Percentiles rank a stretch among this genome's conserved stretches.
Conservation (phyloP, 345 rosid genomes). For the Eucalyptus curtisii region DNA sequence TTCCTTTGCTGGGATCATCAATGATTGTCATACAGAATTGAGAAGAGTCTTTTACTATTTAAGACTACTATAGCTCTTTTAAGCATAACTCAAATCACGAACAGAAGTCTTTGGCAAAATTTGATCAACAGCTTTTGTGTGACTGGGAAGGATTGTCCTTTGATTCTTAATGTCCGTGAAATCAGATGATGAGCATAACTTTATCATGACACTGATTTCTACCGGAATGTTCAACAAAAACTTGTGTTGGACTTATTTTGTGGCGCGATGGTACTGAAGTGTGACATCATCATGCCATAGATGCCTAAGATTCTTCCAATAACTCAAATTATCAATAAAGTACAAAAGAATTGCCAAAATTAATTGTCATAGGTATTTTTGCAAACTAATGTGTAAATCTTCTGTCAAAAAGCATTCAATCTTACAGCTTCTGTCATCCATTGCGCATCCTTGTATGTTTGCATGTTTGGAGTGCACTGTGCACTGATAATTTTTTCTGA, state of each 20-base stretch:
- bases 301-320: not conserved
- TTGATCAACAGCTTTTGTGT: not conserved
- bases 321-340: not conserved
- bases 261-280: not conserved
- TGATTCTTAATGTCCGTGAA: not conserved
- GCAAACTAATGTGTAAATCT: not conserved
- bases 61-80: not conserved
- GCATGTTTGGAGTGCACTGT: not conserved
- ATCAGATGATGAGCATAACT: not conserved
- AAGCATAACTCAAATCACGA: not conserved
- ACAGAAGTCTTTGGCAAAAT: not conserved
- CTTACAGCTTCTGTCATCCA: not conserved
- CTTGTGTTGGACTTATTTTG: not conserved
- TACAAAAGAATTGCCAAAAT: not conserved
- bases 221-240: not conserved
- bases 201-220: not conserved
- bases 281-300: not conserved
- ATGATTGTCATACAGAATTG: not conserved
- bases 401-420: not conserved
- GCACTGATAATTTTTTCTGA: not conserved
- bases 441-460: not conserved
- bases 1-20: not conserved
- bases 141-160: not conserved
- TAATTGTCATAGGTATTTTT: not conserved
- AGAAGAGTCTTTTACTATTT: not conserved